phyloP scores from a whole-genome alignment of 1,284 basidiomycete species.

The Ganoderma sinense region DNA sequence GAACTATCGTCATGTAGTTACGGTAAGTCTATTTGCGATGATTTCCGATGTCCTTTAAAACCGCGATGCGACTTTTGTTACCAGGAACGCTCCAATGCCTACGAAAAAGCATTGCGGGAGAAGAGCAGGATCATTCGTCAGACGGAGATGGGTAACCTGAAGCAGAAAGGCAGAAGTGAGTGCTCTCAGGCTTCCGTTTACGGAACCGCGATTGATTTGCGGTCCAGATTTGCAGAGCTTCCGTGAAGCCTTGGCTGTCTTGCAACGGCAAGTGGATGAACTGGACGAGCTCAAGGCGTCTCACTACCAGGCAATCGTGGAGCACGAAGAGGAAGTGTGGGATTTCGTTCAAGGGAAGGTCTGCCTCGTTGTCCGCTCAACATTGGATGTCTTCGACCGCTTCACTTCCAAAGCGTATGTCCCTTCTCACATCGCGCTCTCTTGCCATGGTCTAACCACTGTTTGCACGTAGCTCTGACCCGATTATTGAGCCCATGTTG shows the following conservation, averaged over 20 bases:
- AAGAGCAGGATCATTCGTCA: constrained; percentile 87
- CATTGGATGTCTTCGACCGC: constrained; percentile 84
- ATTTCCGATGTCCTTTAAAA: not conserved
- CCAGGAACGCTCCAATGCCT: constrained; percentile 80
- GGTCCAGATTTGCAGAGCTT: constrained; percentile 82
- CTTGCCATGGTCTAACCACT: not conserved
- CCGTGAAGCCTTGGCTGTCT: constrained; percentile 80
- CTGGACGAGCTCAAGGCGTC: constrained; percentile 81
- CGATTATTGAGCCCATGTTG: constrained; percentile 90
- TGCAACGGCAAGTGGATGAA: constrained; percentile 91
- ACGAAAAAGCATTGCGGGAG: constrained; percentile 82
- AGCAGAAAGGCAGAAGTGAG: constrained; percentile 84
- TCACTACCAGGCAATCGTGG: constrained; percentile 89
- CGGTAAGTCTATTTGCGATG: constrained; percentile 53
- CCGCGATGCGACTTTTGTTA: not conserved
- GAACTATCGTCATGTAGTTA: constrained; percentile 77
- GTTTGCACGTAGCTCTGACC: constrained; percentile 71
- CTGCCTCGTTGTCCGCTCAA: constrained; percentile 79
- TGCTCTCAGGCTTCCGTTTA: constrained; percentile 22
- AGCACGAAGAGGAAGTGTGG: constrained; percentile 95
- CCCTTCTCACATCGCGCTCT: not conserved
- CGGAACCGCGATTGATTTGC: constrained; percentile 5
- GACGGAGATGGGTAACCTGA: constrained; percentile 91
- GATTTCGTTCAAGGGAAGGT: constrained; percentile 87
- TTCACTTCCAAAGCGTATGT: constrained; percentile 90